Base-by-base conservation (phyloP, 768 basidiomycete genomes). In the Amanita inopinata region DNA sequence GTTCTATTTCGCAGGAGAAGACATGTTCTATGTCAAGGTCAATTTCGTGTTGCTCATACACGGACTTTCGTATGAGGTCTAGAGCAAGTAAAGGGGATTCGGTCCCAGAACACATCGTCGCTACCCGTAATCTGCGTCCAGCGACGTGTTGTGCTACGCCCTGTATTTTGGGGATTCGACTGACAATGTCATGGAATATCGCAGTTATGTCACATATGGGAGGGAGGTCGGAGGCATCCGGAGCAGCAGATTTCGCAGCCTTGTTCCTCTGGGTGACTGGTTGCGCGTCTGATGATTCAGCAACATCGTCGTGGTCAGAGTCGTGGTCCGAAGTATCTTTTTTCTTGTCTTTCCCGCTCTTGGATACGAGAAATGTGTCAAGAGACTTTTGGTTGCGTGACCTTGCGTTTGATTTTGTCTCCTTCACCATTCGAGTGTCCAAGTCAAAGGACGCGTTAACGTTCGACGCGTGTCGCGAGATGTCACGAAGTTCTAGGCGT, bases 81-180 rank as follows among this genome's bases (percentile, higher is more conserved):
- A 97, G 69, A 10, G 93, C 93, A 25, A 96, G 78, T 17, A 97
- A 73, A 38, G 93, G 93, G 1, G 89, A 90, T 56, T 97, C 93
- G 4, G 93, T 97, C 18, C 93, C 93, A 31, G 91, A 94, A 62
- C 85, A 96, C 93, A 97, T 97, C 8, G 93, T 97, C 3, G 91
- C 93, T 46, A 97, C 77, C 60, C 91, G 84, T 58, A 97, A 67
- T 53, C 85, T 90, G 46, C 91, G 76, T 2, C 91, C 90, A 45
- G 71, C 61, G 36, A 88, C 62, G 33, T 69, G 80, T 51, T 80
- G 68, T 12, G 74, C 80, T 31, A 88, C 78, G 1, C 65, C 64
- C 53, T 77, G 74, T 48, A 89, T 76, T 41, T 77, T 65, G 9
- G 83, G 75, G 30, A 80, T 72, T 51, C 67, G 76, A 36, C 70